These are phyloP conservation scores for Fusarium secorum DNA, from an alignment of 2,329 filamentous ascomycete genomes.

Conservation along the genomic window DNA sequence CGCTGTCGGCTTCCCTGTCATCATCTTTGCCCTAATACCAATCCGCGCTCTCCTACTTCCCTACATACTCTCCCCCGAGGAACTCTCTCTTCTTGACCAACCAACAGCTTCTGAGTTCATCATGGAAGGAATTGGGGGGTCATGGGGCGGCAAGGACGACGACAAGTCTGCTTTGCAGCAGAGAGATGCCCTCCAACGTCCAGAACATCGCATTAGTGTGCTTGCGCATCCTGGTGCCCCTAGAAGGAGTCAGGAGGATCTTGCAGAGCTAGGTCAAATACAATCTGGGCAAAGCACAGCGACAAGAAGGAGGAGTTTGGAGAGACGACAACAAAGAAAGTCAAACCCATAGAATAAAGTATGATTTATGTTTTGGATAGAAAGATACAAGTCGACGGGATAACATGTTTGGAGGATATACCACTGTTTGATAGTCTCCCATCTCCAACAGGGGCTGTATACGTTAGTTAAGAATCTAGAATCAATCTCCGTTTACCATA, in stretches of 20 bases:
- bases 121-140: slow-evolving; percentile 77
- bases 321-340: slow-evolving; percentile 27
- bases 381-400: background rate
- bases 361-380: background rate
- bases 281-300: slow-evolving; percentile 44
- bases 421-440: background rate
- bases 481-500: background rate
- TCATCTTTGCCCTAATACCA: slow-evolving; percentile 75
- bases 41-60: slow-evolving; percentile 71
- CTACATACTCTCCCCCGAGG: slow-evolving; percentile 64
- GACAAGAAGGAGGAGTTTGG: slow-evolving; percentile 42
- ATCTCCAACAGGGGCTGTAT: background rate
- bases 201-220: slow-evolving; percentile 35
- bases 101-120: slow-evolving; percentile 78
- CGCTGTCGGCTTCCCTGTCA: slow-evolving; percentile 80
- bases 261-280: slow-evolving; percentile 46
- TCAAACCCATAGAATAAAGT: slow-evolving; percentile 2
- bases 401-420: slow-evolving; percentile 10
- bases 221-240: slow-evolving; percentile 41
- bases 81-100: slow-evolving; percentile 71
- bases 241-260: slow-evolving; percentile 47
- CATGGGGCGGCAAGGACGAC: slow-evolving; percentile 55
- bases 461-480: background rate
- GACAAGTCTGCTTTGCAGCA: slow-evolving; percentile 30
- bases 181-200: background rate